Evolutionary conservation across 768 basidiomycete species (phyloP).

Genomic region (Chalciporus sphaerocephalus): DNA sequence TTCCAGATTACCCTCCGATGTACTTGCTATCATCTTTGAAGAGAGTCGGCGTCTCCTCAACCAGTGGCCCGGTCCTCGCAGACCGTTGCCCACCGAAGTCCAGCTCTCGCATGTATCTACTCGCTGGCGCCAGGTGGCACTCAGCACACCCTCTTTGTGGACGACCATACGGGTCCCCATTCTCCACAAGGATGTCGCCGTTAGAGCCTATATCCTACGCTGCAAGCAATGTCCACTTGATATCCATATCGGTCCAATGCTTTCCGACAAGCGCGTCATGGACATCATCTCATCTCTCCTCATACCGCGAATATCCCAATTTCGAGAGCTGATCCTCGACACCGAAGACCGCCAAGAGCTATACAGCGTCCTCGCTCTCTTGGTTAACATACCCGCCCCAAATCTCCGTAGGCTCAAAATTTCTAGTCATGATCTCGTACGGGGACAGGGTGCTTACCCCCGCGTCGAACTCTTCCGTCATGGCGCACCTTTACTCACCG

Average conservation of each 20-base stretch:
- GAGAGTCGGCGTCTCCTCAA: slow-evolving; percentile 28
- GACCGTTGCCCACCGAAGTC: slow-evolving; percentile 31
- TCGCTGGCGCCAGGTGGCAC: slow-evolving; percentile 35
- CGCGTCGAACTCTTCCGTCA: slow-evolving; percentile 31
- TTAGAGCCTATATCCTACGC: slow-evolving; percentile 29
- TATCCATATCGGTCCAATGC: slow-evolving; percentile 29
- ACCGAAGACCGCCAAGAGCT: slow-evolving; percentile 31
- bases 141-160: slow-evolving; percentile 35
- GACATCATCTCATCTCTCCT: slow-evolving; percentile 26
- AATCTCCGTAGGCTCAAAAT: slow-evolving; percentile 28
- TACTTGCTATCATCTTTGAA: slow-evolving; percentile 33
- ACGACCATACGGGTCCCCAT: slow-evolving; percentile 32
- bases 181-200: slow-evolving; percentile 25
- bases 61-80: slow-evolving; percentile 24
- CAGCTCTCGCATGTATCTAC: slow-evolving; percentile 35
- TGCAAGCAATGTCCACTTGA: slow-evolving; percentile 31
- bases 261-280: slow-evolving; percentile 21
- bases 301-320: slow-evolving; percentile 29
- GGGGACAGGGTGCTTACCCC: slow-evolving; percentile 25
- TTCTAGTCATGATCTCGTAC: slow-evolving; percentile 22
- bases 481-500: slow-evolving; percentile 30
- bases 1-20: slow-evolving; percentile 29
- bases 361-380: slow-evolving; percentile 20
- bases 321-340: slow-evolving; percentile 31
- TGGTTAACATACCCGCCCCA: slow-evolving; percentile 23